Conservation (phyloP, 2,329 filamentous ascomycete genomes). For the Fusarium mangiferae region DNA sequence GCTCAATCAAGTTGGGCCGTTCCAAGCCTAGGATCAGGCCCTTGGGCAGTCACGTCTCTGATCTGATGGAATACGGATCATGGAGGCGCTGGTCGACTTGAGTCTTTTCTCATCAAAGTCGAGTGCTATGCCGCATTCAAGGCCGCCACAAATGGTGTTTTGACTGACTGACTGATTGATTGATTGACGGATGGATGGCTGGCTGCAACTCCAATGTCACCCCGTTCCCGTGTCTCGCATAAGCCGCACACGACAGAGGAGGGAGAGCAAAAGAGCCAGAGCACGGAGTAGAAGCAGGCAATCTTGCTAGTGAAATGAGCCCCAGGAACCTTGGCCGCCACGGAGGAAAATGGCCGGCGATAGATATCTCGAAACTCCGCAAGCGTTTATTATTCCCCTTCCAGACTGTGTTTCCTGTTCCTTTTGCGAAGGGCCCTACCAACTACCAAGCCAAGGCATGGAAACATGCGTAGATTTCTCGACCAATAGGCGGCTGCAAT, state of each 20-base stretch:
- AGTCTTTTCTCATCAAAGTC: slow-evolving; percentile 2
- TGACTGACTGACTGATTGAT: not conserved
- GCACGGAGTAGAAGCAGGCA: not conserved
- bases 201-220: slow-evolving; percentile 27
- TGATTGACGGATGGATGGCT: too few species aligned
- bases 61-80: not conserved
- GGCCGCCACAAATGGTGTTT: slow-evolving; percentile 19
- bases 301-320: slow-evolving; percentile 9
- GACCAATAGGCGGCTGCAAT: slow-evolving; percentile 12
- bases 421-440: not conserved
- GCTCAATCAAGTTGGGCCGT: slow-evolving; percentile 21
- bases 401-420: slow-evolving; percentile 10
- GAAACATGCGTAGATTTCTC: slow-evolving; percentile 6
- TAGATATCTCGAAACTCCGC: not conserved
- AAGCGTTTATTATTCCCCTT: slow-evolving; percentile 12
- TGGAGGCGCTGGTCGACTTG: not conserved
- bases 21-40: slow-evolving; percentile 26
- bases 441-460: not conserved
- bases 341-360: not conserved
- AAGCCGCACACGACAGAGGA: slow-evolving; percentile 29
- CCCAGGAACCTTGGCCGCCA: slow-evolving; percentile 11
- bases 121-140: slow-evolving; percentile 22
- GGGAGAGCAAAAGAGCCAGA: not conserved
- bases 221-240: slow-evolving; percentile 31
- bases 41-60: not conserved